A percentile compares a stretch with the other conserved stretches of the same genome.
Evolutionary conservation across 441 rosid genomes (phyloP).

Genomic region (Raphanus hybrid): DNA sequence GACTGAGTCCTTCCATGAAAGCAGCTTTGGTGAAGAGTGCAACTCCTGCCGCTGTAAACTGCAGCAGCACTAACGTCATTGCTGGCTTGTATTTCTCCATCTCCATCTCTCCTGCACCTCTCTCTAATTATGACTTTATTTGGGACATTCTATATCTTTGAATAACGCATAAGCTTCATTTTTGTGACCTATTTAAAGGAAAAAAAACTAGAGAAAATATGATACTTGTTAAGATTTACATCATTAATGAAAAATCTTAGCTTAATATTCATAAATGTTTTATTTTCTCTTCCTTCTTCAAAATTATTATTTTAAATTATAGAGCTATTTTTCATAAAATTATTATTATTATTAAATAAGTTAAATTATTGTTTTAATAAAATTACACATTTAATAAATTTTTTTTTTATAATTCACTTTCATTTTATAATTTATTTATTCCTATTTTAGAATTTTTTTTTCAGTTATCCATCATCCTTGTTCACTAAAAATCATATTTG

Average conservation of each 20-base stretch:
- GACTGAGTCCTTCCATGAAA: slow-evolving; percentile 56
- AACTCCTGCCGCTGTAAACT: slow-evolving; percentile 50
- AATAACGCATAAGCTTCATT: neutral
- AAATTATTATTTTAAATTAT: no score
- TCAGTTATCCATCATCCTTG: neutral
- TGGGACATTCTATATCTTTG: neutral
- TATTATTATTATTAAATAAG: no score
- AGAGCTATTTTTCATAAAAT: no score
- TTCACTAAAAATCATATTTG: no score
- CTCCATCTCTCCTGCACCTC: neutral
- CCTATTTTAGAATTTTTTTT: no score
- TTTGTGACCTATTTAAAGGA: neutral
- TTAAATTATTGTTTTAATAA: no score
- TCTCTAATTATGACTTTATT: neutral
- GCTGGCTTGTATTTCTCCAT: slow-evolving; percentile 47
- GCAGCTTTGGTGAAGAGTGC: slow-evolving; percentile 56
- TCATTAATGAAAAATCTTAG: neutral
- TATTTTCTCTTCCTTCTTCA: no score
- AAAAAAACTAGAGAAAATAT: neutral
- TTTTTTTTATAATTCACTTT: no score
- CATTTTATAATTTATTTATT: no score
- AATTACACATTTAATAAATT: no score
- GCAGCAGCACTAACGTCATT: slow-evolving; percentile 52
- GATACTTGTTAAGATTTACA: neutral
- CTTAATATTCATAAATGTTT: neutral